These are phyloP conservation scores for Dichotomopilus funicola DNA, from an alignment of 2,329 filamentous ascomycete genomes.

Conservation along the genomic window DNA sequence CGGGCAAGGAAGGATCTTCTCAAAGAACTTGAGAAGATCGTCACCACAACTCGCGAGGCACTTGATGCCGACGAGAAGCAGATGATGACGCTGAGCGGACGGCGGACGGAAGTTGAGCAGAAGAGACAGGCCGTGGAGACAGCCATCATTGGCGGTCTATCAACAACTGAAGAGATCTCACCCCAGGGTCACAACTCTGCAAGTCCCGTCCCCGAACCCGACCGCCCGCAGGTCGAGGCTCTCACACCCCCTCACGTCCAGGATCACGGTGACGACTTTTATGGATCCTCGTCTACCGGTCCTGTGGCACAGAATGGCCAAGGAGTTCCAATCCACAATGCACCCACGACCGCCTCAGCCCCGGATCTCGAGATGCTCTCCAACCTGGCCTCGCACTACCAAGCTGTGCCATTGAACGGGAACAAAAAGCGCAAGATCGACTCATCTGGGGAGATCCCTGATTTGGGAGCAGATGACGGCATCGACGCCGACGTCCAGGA, in stretches of 20 bases:
- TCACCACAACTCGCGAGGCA: conserved; percentile 65
- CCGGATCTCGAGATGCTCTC: conserved; percentile 37
- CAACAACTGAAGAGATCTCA: conserved; percentile 48
- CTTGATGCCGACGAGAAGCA: conserved; percentile 64
- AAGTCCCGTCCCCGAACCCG: conserved; percentile 50
- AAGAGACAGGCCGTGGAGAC: conserved; percentile 88
- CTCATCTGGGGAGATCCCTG: conserved; percentile 44
- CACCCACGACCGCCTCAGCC: conserved; percentile 24
- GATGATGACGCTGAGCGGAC: conserved; percentile 56
- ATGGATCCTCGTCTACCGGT: conserved; percentile 15
- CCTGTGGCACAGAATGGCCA: conserved; percentile 18
- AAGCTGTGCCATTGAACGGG: conserved; percentile 46
- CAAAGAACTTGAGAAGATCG: conserved; percentile 71
- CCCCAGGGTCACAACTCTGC: conserved; percentile 40
- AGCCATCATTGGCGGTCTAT: conserved; percentile 78
- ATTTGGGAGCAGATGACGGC: conserved; percentile 48
- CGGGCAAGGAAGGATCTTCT: conserved; percentile 76
- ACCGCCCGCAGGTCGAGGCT: conserved; percentile 73
- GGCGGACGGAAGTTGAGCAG: conserved; percentile 65
- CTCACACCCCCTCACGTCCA: conserved; percentile 73
- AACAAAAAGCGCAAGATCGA: conserved; percentile 51
- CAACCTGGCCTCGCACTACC: conserved; percentile 38
- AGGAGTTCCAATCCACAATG: conserved; percentile 16
- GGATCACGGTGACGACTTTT: conserved; percentile 26
- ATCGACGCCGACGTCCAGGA: conserved; percentile 53